Evolutionary conservation across 306 rosid genomes (phyloP).

Genomic region (Cucurbita maxima): DNA sequence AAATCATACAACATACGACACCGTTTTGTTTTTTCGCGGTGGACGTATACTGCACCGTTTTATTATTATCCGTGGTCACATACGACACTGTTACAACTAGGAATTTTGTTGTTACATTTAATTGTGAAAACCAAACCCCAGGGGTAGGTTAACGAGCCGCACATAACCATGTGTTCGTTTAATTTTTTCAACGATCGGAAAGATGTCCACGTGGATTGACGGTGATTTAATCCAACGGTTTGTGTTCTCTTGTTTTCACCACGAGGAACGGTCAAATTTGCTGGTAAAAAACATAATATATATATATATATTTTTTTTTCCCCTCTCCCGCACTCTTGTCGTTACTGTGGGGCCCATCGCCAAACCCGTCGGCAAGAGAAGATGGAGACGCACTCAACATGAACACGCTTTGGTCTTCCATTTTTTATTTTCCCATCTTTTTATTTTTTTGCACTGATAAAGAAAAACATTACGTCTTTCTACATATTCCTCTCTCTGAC

Average conservation of each 20-base stretch:
- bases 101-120: not conserved
- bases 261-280: slow-evolving; percentile 33
- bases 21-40: not conserved
- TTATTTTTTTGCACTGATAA: too few relatives aligned
- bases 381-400: slow-evolving; percentile 20
- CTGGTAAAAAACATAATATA: not conserved
- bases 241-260: slow-evolving; percentile 12
- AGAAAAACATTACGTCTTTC: not conserved
- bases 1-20: not conserved
- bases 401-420: not conserved
- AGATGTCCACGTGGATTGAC: slow-evolving; percentile 15
- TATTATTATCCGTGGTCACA: not conserved
- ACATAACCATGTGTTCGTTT: not conserved
- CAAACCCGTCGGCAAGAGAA: slow-evolving; percentile 19
- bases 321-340: slow-evolving; percentile 11
- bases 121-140: not conserved
- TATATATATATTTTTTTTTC: not conserved
- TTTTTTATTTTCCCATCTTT: too few relatives aligned
- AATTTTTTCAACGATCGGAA: not conserved
- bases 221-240: slow-evolving; percentile 17
- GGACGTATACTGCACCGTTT: not conserved
- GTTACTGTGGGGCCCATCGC: slow-evolving; percentile 30
- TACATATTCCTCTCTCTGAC: not conserved
- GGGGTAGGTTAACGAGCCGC: not conserved
- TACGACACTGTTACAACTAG: not conserved